A percentile compares a stretch with the other conserved stretches of the same genome.
phyloP scores from a whole-genome alignment of 2,329 filamentous ascomycete species.

The Lachnum nothofagi region DNA sequence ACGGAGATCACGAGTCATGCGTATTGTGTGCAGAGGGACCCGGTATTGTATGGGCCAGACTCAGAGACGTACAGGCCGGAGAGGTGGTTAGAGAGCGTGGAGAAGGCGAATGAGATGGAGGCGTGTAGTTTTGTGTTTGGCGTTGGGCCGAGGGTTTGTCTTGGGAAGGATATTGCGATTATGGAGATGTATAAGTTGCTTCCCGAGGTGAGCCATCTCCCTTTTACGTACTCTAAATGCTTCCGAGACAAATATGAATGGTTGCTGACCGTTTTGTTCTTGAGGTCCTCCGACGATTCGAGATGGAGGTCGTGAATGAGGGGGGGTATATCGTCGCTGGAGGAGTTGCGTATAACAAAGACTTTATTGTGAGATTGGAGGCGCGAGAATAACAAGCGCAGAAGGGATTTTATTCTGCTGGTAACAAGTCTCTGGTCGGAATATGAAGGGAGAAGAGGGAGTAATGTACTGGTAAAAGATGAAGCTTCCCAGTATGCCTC shows the following conservation, averaged over 20 bases:
- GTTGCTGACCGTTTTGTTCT: background rate
- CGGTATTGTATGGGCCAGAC: constrained; percentile 45
- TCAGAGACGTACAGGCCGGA: constrained; percentile 49
- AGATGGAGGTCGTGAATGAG: constrained; percentile 16
- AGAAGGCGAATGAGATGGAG: constrained; percentile 10
- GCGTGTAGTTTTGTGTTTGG: constrained; percentile 22
- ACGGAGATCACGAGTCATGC: constrained; percentile 48
- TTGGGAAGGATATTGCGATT: constrained; percentile 27
- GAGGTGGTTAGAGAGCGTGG: constrained; percentile 42
- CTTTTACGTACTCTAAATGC: background rate
- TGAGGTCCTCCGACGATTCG: constrained; percentile 14
- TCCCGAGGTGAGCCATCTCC: constrained; percentile 15
- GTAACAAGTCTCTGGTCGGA: too few species aligned
- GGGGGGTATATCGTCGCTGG: constrained; percentile 20
- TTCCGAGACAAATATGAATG: background rate
- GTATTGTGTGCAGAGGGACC: constrained; percentile 49
- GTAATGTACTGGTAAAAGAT: too few species aligned
- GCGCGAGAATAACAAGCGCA: background rate
- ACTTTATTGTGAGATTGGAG: constrained; percentile 12
- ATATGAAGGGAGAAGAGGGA: too few species aligned
- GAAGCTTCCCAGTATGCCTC: too few species aligned
- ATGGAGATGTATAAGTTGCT: constrained; percentile 26
- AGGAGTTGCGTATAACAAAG: constrained; percentile 21
- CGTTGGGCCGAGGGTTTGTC: constrained; percentile 19
- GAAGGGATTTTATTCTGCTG: background rate